A percentile compares a stretch with the other conserved stretches of the same genome.
These are phyloP conservation scores for Brassica juncea DNA, from an alignment of 345 rosid genomes.

Conservation along the genomic window DNA sequence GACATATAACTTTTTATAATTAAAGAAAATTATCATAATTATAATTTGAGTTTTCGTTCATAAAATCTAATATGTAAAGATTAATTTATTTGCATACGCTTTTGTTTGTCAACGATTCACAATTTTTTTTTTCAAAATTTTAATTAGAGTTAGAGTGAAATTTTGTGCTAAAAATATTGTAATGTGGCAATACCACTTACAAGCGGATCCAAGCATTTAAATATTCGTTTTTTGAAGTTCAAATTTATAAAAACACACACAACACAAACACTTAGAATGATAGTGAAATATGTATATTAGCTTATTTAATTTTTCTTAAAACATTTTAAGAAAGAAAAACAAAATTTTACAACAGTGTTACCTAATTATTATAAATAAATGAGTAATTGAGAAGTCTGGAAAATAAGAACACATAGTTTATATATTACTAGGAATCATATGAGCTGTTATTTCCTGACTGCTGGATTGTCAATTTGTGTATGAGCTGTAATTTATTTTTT, in stretches of 20 bases:
- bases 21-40: not conserved
- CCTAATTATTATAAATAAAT: not conserved
- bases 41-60: not conserved
- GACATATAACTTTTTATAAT: not conserved
- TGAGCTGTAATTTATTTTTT: no score
- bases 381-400: not conserved
- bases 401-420: not conserved
- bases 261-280: not conserved
- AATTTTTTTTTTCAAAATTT: no score
- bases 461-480: no score
- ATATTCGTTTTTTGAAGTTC: not conserved
- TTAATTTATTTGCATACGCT: not conserved
- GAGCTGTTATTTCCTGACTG: no score
- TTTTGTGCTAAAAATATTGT: not conserved
- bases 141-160: not conserved
- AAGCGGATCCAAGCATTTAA: not conserved
- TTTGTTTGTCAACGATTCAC: not conserved
- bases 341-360: not conserved
- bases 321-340: not conserved
- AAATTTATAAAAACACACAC: not conserved
- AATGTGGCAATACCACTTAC: not conserved
- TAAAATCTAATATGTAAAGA: not conserved
- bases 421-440: not conserved
- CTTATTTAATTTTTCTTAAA: not conserved
- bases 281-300: not conserved